Conservation (phyloP, 768 basidiomycete species). For the Suillus occidentalis region DNA sequence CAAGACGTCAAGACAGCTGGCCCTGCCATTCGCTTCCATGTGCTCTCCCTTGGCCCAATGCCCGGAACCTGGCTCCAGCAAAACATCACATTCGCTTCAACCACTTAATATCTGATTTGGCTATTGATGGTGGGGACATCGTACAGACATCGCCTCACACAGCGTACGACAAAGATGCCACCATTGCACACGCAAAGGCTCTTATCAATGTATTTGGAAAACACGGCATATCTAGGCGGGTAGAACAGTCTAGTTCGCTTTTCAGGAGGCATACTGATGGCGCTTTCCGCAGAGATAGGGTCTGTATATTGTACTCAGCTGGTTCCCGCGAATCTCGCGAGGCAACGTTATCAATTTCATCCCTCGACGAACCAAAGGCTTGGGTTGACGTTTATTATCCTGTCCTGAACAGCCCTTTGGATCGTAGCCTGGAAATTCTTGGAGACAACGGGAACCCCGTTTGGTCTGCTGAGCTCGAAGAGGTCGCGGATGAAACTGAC, state of each 20-base stretch:
- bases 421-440: conserved; percentile 54
- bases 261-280: background rate
- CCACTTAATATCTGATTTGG: too few relatives aligned
- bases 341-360: conserved; percentile 50
- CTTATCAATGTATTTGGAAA: conserved; percentile 42
- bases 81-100: too few relatives aligned
- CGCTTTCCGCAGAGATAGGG: conserved; percentile 36
- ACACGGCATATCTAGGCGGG: conserved; percentile 40
- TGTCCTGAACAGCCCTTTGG: conserved; percentile 65
- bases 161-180: conserved; percentile 42
- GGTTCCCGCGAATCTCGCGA: conserved; percentile 53
- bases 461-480: conserved; percentile 66
- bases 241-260: conserved; percentile 11
- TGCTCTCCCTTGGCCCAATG: too few relatives aligned
- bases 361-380: conserved; percentile 41
- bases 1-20: too few relatives aligned
- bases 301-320: conserved; percentile 58
- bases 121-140: too few relatives aligned
- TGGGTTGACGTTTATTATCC: conserved; percentile 79
- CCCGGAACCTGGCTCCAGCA: too few relatives aligned
- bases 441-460: conserved; percentile 46
- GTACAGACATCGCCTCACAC: conserved; percentile 44
- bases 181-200: conserved; percentile 42
- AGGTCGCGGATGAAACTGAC: conserved; percentile 65
- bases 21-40: too few relatives aligned